Base-by-base conservation (phyloP, 495 filamentous ascomycete species). In the Hypoxylon subgilvum region DNA sequence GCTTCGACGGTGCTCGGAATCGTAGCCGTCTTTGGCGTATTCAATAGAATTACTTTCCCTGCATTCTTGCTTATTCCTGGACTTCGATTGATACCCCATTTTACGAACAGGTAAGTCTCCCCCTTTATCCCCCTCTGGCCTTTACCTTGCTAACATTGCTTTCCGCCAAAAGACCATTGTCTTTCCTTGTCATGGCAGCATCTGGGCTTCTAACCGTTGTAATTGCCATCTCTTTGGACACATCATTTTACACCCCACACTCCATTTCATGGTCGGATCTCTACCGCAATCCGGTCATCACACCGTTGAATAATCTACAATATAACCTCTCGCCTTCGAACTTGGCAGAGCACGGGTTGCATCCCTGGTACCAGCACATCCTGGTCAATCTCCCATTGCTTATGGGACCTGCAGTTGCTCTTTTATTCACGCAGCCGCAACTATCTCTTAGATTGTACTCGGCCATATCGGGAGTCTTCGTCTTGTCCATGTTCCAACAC, bases 21-120 rank as follows among this genome's bases (percentile, higher is more conserved):
- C 42, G 80, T 96, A 30, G 79, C 85, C 18, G 87, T 96, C 28
- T 88, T 91, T 39, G 93, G 94, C 31, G 77, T 90, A 51, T 98
- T 97, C 75, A 98, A 96, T 71, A 84, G 94, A 31, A 95, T 97
- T 69, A 98, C 94, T 3, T 97, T 97, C 68, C 94, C 93, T 46
- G 93, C 92, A 10, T 98, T 92, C 57, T 71, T 97, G 43, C 58
- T 96, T 19, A 76, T 96, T 51, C 92, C 95, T 14, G 86, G 84
- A 8, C 76, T 96, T 61, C 85, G 86, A 65, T 80, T 97, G 43
- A 71, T 96, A 61, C 91, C 91, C 25, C 88, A 95, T 80, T 93
- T 96, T 68, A 69, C 81, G 72, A 84, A 85, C 70, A 91, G 86
- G 92, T 94, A 72, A 65, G 84, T 75, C 5, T 13, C 1, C 30